A percentile compares a stretch with the other conserved stretches of the same genome.
phyloP scores from a whole-genome alignment of 805 yeast species.

The Metschnikowia bowlesiae region DNA sequence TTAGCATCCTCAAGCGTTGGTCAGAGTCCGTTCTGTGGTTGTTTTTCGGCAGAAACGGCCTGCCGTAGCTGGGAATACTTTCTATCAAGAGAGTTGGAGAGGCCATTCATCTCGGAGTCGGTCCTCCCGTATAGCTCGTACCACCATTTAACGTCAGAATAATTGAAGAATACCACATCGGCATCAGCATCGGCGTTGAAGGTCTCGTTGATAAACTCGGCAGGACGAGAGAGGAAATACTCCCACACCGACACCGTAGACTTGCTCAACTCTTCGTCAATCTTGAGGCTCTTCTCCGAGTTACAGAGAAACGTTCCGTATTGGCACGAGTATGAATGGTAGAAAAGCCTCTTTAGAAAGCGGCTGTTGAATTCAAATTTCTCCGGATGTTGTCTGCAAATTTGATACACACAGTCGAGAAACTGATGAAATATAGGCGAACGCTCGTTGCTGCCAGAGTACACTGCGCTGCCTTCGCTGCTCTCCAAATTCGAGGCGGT shows the following conservation, averaged over 20 bases:
- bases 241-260: constrained; percentile 87
- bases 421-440: constrained; percentile 95
- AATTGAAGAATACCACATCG: constrained; percentile 53
- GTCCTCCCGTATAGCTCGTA: constrained; percentile 73
- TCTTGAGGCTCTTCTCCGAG: constrained; percentile 57
- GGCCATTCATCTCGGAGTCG: constrained; percentile 50
- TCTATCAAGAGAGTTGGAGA: constrained; percentile 29
- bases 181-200: constrained; percentile 31
- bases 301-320: constrained; percentile 87
- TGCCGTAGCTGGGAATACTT: constrained; percentile 33
- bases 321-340: constrained; percentile 90
- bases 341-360: constrained; percentile 75
- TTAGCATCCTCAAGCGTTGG: too few species aligned
- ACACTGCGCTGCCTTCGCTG: constrained; percentile 9
- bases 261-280: constrained; percentile 30
- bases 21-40: too few species aligned
- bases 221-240: constrained; percentile 71
- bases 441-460: constrained; percentile 36
- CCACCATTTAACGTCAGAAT: constrained; percentile 79
- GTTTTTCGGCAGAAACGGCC: not conserved
- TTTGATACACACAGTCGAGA: constrained; percentile 82
- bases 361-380: constrained; percentile 86
- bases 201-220: constrained; percentile 59
- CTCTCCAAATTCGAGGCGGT: constrained; percentile 24
- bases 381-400: constrained; percentile 63